Evolutionary conservation across 495 filamentous ascomycete species (phyloP).

Genomic region (Penicillium salamii): DNA sequence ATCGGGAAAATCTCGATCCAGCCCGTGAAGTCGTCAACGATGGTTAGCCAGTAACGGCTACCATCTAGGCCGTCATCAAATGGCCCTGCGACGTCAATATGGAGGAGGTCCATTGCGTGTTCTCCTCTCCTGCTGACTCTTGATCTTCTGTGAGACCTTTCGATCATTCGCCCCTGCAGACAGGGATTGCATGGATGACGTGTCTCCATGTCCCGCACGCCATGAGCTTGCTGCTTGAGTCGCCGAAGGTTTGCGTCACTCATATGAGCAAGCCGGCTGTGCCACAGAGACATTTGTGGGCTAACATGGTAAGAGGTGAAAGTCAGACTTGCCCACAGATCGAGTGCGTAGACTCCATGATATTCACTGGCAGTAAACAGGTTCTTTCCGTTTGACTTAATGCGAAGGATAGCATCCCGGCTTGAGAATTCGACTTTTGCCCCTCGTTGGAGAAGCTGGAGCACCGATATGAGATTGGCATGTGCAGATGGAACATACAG

Average conservation of each 20-base stretch:
- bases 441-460: slow-evolving; percentile 15
- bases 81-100: slow-evolving; percentile 20
- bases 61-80: slow-evolving; percentile 20
- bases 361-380: slow-evolving; percentile 14
- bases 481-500: slow-evolving; percentile 11
- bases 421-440: slow-evolving; percentile 14
- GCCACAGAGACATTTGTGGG: slow-evolving; percentile 13
- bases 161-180: slow-evolving; percentile 18
- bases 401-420: slow-evolving; percentile 3
- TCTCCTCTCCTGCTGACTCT: slow-evolving; percentile 10
- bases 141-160: slow-evolving; percentile 12
- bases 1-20: slow-evolving; percentile 17
- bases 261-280: slow-evolving; percentile 12
- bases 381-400: slow-evolving; percentile 12
- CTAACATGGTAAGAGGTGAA: slow-evolving; percentile 19
- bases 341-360: slow-evolving; percentile 13
- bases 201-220: slow-evolving; percentile 8
- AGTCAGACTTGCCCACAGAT: slow-evolving; percentile 8
- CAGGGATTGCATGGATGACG: slow-evolving; percentile 15
- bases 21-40: slow-evolving; percentile 18
- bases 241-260: slow-evolving; percentile 6
- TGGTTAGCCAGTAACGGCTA: slow-evolving; percentile 22
- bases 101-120: slow-evolving; percentile 21
- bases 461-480: slow-evolving; percentile 11
- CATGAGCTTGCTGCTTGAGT: slow-evolving; percentile 13